Evolutionary conservation across 768 basidiomycete genomes (phyloP), one percentile per base, ranked within the genome.

Genomic region (Tylopilus intermedius): DNA sequence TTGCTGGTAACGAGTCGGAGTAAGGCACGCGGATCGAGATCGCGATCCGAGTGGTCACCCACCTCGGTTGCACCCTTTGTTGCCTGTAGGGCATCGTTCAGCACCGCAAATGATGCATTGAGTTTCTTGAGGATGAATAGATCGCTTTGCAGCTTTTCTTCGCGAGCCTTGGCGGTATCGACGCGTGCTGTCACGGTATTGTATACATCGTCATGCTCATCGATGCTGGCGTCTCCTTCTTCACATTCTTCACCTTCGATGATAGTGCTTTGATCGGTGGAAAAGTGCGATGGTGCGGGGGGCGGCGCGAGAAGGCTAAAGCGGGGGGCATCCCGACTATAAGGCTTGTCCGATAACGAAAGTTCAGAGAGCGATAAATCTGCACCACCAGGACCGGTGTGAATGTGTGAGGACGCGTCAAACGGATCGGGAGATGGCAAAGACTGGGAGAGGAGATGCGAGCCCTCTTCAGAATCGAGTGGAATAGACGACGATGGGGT

Each of bases 131-230:
- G 71, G 53, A 88, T 76, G 63, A 86, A 82, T 11, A 88, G 63
- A 67, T 91, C 89, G 59, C 79, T 81, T 57, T 84, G 83, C 32
- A 91, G 70, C 64, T 84, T 88, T 52, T 90, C 89, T 62, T 90
- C 86, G 42, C 82, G 74, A 45, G 72, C 61, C 55, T 69, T 74
- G 35, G 69, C 65, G 3, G 64, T 65, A 2, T 63, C 53, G 27
- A 47, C 53, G 14, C 59, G 65, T 41, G 44, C 58, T 22, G 64
- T 62, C 57, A 67, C 33, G 18, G 67, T 69, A 13, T 58, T 47
- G 47, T 69, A 47, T n/a, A 39, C 60, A 40, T 48, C 56, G 38
- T 61, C 56, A 13, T 56, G 50, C 10, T 38, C 52, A 35, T 62
- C 55, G 33, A 40, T 15, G 26, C 45, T 57, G 43, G n/a, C 21